Evolutionary conservation across 2,329 filamentous ascomycete genomes (phyloP).

Genomic region (Epichloe typhina): DNA sequence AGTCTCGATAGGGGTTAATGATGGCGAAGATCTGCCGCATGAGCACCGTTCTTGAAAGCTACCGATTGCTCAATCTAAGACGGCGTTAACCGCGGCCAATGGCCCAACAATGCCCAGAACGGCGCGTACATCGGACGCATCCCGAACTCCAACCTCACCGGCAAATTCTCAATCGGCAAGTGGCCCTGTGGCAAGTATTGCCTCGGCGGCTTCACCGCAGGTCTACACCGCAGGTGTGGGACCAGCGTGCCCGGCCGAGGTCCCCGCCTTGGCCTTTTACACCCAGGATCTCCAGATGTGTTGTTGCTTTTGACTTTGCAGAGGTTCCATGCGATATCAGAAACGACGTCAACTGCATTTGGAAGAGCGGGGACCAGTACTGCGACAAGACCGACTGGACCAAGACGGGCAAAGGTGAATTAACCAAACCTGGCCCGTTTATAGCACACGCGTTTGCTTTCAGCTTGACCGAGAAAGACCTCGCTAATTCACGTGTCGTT

Average conservation of each 20-base stretch:
- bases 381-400: conserved; percentile 6
- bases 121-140: conserved; percentile 8
- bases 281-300: conserved; percentile 8
- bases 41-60: too few relatives aligned
- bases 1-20: too few relatives aligned
- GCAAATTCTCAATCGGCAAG: conserved; percentile 10
- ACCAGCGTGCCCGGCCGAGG: conserved; percentile 8
- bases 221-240: conserved; percentile 5
- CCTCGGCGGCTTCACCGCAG: conserved; percentile 7
- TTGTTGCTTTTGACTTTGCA: conserved; percentile 6
- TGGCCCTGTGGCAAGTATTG: conserved; percentile 11
- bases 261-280: conserved; percentile 9
- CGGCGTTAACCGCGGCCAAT: conserved; percentile 6
- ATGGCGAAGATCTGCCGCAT: too few relatives aligned
- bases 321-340: conserved; percentile 11
- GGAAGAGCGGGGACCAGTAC: conserved; percentile 7
- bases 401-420: conserved; percentile 1
- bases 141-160: conserved; percentile 5
- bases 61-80: too few relatives aligned
- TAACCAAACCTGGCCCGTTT: neutral
- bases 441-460: too few relatives aligned
- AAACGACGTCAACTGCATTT: conserved; percentile 8
- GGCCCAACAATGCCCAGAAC: conserved; percentile 8
- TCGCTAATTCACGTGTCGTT: neutral
- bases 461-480: neutral